Conservation (phyloP, 495 filamentous ascomycete genomes). For the Aspergillus egyptiacus region DNA sequence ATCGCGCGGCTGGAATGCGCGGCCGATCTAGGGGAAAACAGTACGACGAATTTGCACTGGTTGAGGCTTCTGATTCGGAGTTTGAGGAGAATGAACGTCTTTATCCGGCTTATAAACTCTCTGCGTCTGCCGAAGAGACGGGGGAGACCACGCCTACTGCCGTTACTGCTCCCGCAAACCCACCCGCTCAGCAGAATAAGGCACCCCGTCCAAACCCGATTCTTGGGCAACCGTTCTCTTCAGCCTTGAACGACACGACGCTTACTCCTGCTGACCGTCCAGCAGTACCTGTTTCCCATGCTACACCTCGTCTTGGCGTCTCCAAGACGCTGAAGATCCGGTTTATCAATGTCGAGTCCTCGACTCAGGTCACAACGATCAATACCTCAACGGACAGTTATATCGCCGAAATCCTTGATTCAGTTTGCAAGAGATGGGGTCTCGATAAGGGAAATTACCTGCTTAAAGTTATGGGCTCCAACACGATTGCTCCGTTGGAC, state of each 20-base stretch:
- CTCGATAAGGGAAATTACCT: slow-evolving; percentile 86
- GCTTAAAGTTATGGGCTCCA: slow-evolving; percentile 78
- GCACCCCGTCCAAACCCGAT: slow-evolving; percentile 52
- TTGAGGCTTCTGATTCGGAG: slow-evolving; percentile 70
- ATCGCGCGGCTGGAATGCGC: slow-evolving; percentile 55
- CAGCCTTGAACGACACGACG: slow-evolving; percentile 50
- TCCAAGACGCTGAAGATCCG: slow-evolving; percentile 82
- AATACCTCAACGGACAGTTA: slow-evolving; percentile 91
- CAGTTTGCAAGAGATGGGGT: slow-evolving; percentile 82
- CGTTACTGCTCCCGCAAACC: slow-evolving; percentile 34
- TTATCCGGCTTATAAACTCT: slow-evolving; percentile 65
- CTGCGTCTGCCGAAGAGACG: slow-evolving; percentile 42
- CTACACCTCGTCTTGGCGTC: slow-evolving; percentile 65
- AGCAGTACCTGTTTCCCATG: slow-evolving; percentile 46
- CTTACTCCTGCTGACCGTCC: slow-evolving; percentile 60
- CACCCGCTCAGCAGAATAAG: slow-evolving; percentile 26
- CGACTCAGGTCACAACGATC: slow-evolving; percentile 58
- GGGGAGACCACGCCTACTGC: slow-evolving; percentile 34
- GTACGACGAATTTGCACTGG: slow-evolving; percentile 90
- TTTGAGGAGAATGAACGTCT: slow-evolving; percentile 70
- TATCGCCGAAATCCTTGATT: slow-evolving; percentile 85
- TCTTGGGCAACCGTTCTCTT: slow-evolving; percentile 45
- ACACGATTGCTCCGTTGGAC: slow-evolving; percentile 77
- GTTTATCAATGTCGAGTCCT: slow-evolving; percentile 65
- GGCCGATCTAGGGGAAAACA: slow-evolving; percentile 71